Percentiles rank a stretch among this genome's conserved stretches.
phyloP scores from a whole-genome alignment of 2,329 filamentous ascomycete species.

The Ceratocystis ficicola region DNA sequence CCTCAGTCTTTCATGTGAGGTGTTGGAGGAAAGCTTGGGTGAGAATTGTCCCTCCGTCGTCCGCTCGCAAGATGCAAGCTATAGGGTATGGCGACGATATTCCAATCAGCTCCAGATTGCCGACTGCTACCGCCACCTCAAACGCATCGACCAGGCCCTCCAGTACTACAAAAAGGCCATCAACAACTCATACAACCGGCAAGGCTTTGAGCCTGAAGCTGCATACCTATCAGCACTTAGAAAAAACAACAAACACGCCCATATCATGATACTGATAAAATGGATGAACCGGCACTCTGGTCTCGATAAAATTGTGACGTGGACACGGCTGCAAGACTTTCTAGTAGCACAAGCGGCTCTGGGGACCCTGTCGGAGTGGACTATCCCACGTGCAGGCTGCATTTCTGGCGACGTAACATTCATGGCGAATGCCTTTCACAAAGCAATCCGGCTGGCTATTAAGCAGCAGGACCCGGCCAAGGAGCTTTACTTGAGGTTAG shows the following conservation, averaged over 20 bases:
- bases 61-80: constrained; percentile 24
- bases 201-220: constrained; percentile 32
- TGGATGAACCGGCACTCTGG: constrained; percentile 27
- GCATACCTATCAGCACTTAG: constrained; percentile 31
- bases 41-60: constrained; percentile 15
- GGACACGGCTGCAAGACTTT: constrained; percentile 29
- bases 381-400: constrained; percentile 32
- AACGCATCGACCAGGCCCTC: constrained; percentile 28
- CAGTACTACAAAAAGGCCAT: constrained; percentile 32
- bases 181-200: constrained; percentile 25
- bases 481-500: constrained; percentile 31
- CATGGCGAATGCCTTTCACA: constrained; percentile 27
- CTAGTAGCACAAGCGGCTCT: constrained; percentile 29
- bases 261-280: constrained; percentile 30
- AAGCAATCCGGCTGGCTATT: constrained; percentile 29
- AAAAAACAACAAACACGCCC: constrained; percentile 30
- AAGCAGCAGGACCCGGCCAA: constrained; percentile 30
- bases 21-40: constrained; percentile 26
- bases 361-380: constrained; percentile 32
- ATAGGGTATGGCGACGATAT: constrained; percentile 33
- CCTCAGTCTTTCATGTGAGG: constrained; percentile 31
- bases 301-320: constrained; percentile 17
- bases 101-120: constrained; percentile 33
- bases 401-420: constrained; percentile 29
- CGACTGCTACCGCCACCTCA: constrained; percentile 30